Conservation (phyloP, 805 yeast species). For the Starmera amethionina region DNA sequence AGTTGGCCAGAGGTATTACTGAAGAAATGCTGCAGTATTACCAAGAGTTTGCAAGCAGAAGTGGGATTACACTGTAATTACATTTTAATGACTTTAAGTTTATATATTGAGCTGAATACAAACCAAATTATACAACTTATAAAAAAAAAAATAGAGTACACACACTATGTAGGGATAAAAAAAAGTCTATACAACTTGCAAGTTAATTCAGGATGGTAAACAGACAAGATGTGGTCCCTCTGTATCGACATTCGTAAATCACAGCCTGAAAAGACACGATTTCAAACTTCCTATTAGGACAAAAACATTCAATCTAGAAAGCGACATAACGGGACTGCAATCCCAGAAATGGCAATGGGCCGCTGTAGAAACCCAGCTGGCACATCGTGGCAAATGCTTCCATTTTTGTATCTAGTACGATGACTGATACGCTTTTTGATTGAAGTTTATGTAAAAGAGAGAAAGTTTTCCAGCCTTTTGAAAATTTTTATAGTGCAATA, state of each 20-base stretch:
- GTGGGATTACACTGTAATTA: conserved; percentile 16
- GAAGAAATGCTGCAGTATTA: conserved; percentile 77
- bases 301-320: conserved; percentile 15
- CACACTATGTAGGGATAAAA: too few relatives aligned
- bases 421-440: conserved; percentile 19
- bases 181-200: too few relatives aligned
- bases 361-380: conserved; percentile 16
- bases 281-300: conserved; percentile 25
- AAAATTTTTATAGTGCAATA: background rate
- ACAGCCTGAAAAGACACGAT: conserved; percentile 14
- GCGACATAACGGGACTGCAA: conserved; percentile 19
- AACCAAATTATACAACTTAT: too few relatives aligned
- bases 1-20: conserved; percentile 72
- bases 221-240: conserved; percentile 9
- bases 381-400: conserved; percentile 25
- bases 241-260: conserved; percentile 23
- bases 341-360: conserved; percentile 23
- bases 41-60: conserved; percentile 33
- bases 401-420: conserved; percentile 2
- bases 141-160: too few relatives aligned
- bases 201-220: too few relatives aligned
- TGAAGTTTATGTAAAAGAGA: conserved; percentile 8
- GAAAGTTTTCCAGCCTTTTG: background rate
- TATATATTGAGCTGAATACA: too few relatives aligned
- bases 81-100: too few relatives aligned